Evolutionary conservation across 257 asterid genomes (phyloP).

Genomic region (Leptodermis oblonga): DNA sequence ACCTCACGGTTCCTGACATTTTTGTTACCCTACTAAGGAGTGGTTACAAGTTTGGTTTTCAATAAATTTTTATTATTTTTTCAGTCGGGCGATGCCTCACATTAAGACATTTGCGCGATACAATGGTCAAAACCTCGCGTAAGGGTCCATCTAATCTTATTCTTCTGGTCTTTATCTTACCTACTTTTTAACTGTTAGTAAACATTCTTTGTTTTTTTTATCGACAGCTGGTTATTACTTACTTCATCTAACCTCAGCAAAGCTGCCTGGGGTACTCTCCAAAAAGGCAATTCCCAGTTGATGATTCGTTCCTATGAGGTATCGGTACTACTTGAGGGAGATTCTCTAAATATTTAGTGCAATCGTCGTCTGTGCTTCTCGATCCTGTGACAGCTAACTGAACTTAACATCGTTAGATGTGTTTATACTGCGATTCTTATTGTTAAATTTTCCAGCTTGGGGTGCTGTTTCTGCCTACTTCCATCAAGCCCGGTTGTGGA

Average conservation of each 20-base stretch:
- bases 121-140: constrained; percentile 91
- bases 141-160: constrained; percentile 26
- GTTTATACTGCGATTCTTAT: constrained; percentile 12
- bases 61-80: constrained; percentile 18
- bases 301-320: constrained; percentile 99
- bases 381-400: background rate
- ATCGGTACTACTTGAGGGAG: background rate
- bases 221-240: constrained; percentile 81
- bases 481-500: constrained; percentile 36
- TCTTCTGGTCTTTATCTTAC: constrained; percentile 6
- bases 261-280: constrained; percentile 99
- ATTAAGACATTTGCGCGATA: constrained; percentile 89
- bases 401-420: background rate
- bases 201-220: background rate
- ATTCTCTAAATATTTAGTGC: background rate
- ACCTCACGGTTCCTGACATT: background rate
- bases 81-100: constrained; percentile 99
- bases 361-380: background rate
- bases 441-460: constrained; percentile 58
- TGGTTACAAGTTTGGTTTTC: constrained; percentile 16
- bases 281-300: constrained; percentile 89
- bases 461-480: constrained; percentile 68
- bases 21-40: constrained; percentile 14
- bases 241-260: constrained; percentile 97
- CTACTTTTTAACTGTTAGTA: constrained; percentile 13